Evolutionary conservation across 192 early-diverging fungal genomes (phyloP).

Genomic region (Allomyces arbusculus): DNA sequence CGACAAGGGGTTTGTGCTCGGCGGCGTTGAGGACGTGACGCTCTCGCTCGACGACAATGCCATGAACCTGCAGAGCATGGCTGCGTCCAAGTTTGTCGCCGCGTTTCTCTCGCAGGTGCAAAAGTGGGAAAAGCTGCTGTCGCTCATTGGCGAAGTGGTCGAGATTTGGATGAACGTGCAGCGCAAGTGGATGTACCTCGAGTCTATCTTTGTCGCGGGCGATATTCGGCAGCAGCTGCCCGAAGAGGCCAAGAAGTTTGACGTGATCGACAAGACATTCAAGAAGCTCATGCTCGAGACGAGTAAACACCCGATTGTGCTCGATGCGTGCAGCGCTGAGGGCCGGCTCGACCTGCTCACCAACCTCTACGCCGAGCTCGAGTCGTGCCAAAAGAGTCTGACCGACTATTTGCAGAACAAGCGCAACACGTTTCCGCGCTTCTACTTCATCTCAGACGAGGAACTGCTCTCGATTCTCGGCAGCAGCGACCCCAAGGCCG

Average conservation of each 20-base stretch:
- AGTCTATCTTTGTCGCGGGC: slow-evolving; percentile 92
- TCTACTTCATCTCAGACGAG: slow-evolving; percentile 99
- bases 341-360: slow-evolving; percentile 90
- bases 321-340: slow-evolving; percentile 78
- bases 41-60: slow-evolving; percentile 87
- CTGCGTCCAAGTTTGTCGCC: slow-evolving; percentile 88
- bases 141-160: slow-evolving; percentile 81
- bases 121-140: slow-evolving; percentile 90
- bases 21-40: slow-evolving; percentile 95
- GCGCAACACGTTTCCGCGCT: slow-evolving; percentile 88
- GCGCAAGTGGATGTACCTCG: slow-evolving; percentile 98
- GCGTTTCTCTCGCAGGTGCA: slow-evolving; percentile 92
- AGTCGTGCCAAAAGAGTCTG: slow-evolving; percentile 91
- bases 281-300: slow-evolving; percentile 97
- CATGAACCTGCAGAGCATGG: slow-evolving; percentile 87
- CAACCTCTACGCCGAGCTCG: slow-evolving; percentile 69
- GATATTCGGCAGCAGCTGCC: slow-evolving; percentile 96
- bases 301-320: slow-evolving; percentile 88
- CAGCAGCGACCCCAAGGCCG: slow-evolving; percentile 80
- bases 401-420: slow-evolving; percentile 97
- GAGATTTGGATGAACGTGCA: slow-evolving; percentile 99
- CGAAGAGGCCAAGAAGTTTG: slow-evolving; percentile 80
- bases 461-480: slow-evolving; percentile 98
- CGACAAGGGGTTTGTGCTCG: slow-evolving; percentile 80
- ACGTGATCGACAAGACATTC: slow-evolving; percentile 93